phyloP scores from a whole-genome alignment of 2,329 filamentous ascomycete species.

The Penicillium aurantiogriseum region DNA sequence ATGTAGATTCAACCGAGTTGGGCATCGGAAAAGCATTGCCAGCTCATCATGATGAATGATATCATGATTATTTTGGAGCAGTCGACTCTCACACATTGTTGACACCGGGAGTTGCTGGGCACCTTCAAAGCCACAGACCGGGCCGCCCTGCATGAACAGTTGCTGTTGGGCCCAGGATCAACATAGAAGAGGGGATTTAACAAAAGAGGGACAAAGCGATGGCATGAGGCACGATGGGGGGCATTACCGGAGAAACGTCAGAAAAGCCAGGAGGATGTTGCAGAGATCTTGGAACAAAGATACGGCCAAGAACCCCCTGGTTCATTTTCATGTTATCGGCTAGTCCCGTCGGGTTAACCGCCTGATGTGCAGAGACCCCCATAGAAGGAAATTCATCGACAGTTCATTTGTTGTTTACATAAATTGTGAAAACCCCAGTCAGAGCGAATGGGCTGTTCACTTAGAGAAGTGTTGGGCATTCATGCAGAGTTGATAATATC shows the following conservation, averaged over 20 bases:
- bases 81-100: background rate
- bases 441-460: conserved; percentile 25
- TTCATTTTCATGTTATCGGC: background rate
- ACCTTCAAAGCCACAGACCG: conserved; percentile 17
- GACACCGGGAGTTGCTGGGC: conserved; percentile 2
- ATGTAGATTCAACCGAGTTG: conserved; percentile 4
- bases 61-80: conserved; percentile 3
- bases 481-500: conserved; percentile 36
- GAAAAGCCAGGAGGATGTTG: background rate
- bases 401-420: background rate
- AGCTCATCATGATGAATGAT: conserved; percentile 10
- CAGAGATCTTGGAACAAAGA: conserved; percentile 10
- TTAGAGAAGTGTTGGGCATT: conserved; percentile 41
- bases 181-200: background rate
- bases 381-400: conserved; percentile 3
- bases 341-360: conserved; percentile 9
- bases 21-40: conserved; percentile 14
- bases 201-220: background rate
- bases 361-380: conserved; percentile 4
- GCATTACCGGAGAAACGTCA: background rate
- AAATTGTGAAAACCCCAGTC: background rate
- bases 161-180: conserved; percentile 13
- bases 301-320: conserved; percentile 7
- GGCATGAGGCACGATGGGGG: conserved; percentile 4
- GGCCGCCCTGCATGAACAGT: conserved; percentile 33